Base-by-base conservation (phyloP, 1,139 yeast genomes). In the Debaryomyces robertsiae region DNA sequence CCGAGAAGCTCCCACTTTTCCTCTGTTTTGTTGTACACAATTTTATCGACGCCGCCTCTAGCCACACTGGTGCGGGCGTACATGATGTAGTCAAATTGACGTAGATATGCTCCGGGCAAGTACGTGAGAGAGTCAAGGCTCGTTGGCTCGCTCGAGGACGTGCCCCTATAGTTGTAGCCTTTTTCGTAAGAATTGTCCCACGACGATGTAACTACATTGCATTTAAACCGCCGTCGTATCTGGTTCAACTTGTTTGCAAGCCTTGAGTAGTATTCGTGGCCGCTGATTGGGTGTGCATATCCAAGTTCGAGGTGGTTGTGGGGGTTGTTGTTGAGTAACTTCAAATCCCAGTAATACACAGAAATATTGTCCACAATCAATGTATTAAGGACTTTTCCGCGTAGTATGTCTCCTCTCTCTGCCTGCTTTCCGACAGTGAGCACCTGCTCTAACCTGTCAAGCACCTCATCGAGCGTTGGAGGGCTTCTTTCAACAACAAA, bases 271-370 rank as follows among this genome's bases (percentile, higher is more conserved):
- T 52, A 51, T n/a, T 46, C 39, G 2, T 27, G 15, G 7, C 50
- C 42, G 9, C 46, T 38, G 10, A 27, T 22, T 24, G 40, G 44
- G 28, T 32, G 34, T 3, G 38, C 25, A 24, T 52, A 47, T 3
- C 59, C 61, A 18, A 49, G 40, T 6, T 38, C 30, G 23, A 29
- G 16, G 39, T 44, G 48, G 32, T 53, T 51, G 19, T 40, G 32
- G 19, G 36, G 27, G 30, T 34, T 35, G 24, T 43, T 38, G 33
- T 54, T 53, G 18, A 52, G 37, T 24, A 47, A 30, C 40, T 55
- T 56, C 25, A 65, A 45, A 14, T 59, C 60, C 73, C 74, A 71
- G 44, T 58, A 67, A 40, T 58, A 67, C 14, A 58, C 50, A 3
- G 75, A 67, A n/a, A 45, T 33, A 34, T 45, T 57, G 36, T 63